These are phyloP conservation scores for Botryotinia narcissicola DNA, from an alignment of 2,329 filamentous ascomycete species.

Conservation along the genomic window DNA sequence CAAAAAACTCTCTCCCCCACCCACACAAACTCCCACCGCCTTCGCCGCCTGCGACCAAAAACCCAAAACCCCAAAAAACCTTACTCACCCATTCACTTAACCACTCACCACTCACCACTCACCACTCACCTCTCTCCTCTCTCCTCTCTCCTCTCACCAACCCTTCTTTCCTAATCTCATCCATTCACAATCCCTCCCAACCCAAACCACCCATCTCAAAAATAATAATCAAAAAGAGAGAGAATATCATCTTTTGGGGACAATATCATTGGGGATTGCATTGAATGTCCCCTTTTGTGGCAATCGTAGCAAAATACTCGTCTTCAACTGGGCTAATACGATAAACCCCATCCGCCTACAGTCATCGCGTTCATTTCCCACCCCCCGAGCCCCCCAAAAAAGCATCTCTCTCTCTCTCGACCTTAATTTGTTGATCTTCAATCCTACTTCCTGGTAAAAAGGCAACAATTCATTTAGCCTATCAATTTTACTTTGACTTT, in stretches of 20 bases:
- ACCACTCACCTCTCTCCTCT: background rate
- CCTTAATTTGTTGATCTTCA: constrained; percentile 14
- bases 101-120: background rate
- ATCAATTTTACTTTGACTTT: constrained; percentile 24
- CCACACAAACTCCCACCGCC: background rate
- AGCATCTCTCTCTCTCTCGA: background rate
- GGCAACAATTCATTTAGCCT: constrained; percentile 19
- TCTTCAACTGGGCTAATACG: background rate
- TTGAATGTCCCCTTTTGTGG: constrained; percentile 17
- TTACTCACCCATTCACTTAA: background rate
- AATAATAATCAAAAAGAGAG: background rate
- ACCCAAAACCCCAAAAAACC: background rate
- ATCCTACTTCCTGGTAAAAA: constrained; percentile 23
- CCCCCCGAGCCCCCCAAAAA: no score
- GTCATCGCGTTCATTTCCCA: constrained; percentile 30
- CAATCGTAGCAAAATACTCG: background rate
- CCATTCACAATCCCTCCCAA: constrained; percentile 18
- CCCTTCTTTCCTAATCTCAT: constrained; percentile 13
- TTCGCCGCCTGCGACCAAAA: background rate
- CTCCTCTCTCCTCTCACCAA: background rate
- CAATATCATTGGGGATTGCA: constrained; percentile 18
- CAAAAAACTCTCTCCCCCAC: no score
- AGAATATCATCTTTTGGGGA: constrained; percentile 11
- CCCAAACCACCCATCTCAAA: background rate
- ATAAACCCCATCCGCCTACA: constrained; percentile 17